Base-by-base conservation (phyloP, 257 asterid species). In the Plantago elongata region DNA sequence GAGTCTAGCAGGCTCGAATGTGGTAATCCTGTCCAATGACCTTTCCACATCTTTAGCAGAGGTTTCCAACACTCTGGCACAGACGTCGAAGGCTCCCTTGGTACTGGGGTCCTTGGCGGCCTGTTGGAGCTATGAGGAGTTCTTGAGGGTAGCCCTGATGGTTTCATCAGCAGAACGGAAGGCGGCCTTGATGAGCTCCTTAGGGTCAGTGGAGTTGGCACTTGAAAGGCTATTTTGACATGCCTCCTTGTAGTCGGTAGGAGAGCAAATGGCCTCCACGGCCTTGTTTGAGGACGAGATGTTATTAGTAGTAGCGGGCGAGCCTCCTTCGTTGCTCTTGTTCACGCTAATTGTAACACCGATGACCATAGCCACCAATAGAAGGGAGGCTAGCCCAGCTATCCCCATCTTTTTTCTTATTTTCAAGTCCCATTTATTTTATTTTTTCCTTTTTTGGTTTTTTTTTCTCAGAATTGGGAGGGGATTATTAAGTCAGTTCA, bases 301-400 rank as follows among this genome's bases (percentile, higher is more conserved):
- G 42, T 16, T 48, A 5, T 61, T 64, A 0, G 73, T 48, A 5
- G 61, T 64, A 0, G 73, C 2, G 0, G 61, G 0, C 0, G 45
- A 18, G 0, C n/a, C 30, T 22, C 49, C 64, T 30, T 52, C 65
- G 44, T 17, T 17, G 9, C 55, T 62, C 13, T 68, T 69, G 58
- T 30, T 48, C 13, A 60, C 22, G n/a, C 75, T 59, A 3, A 77
- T 65, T 2, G 82, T 40, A 11, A 78, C 81, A 2, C 83, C 86
- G 3, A 77, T 77, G 15, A 74, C 81, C 68, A 78, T 74, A 9
- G 90, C 94, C 54, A 81, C 86, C 51, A 85, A 59, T 54, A 85
- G 81, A 70, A 79, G 51, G 47, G 85, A 69, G 47, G 85, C 80
- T 12, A 85, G 34, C 7, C 84, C 73, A 42, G 72, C 78, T n/a